Evolutionary conservation across 495 filamentous ascomycete genomes (phyloP), one percentile per base, ranked within the genome.

Genomic region (Xylaria flabelliformis): DNA sequence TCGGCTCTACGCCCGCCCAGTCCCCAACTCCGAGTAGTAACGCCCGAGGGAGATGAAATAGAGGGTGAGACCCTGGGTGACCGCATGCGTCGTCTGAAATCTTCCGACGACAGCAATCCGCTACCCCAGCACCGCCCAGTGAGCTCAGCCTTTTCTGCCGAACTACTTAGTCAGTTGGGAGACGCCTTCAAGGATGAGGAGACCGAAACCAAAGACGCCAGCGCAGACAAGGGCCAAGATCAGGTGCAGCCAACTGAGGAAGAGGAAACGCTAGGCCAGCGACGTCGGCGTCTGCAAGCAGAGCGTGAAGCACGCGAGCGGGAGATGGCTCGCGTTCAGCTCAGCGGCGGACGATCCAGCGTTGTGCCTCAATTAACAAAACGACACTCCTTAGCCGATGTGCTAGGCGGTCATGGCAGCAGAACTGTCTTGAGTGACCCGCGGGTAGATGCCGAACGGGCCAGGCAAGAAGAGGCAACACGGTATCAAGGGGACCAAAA

Each of bases 261-360:
- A 67, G 93, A 97, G 73, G 95, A 99, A 79, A 97, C 95, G 0
- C 87, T 99, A 3, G 96, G 90, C 15, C 94, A 98, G 77, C 90
- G 95, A 9, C 90, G 94, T 4, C 89, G 86, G 70, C 89, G 96
- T 17, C 86, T 99, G 1, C 92, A 94, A 79, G 90, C 87, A 56
- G 92, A 95, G 81, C 86, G 85, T 13, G 86, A 90, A 71, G 87
- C 88, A 4, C 82, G 83, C 44, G 85, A 83, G 44, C 81, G 82
- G 29, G 83, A 86, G 80, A 81, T 84, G 75, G 72, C 74, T 29
- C 51, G 42, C 36, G 56, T 39, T 7, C 53, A 69, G 13, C 71
- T 70, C 24, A 65, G 51, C 53, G 76, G 73, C 36, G 74, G 64
- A 12, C 24, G 36, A 32, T 17, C 8, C 26, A 51, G 64, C 26